These are phyloP conservation scores for Tardiomyces depauwii DNA, from an alignment of 1,139 yeast genomes.

Conservation along the genomic window DNA sequence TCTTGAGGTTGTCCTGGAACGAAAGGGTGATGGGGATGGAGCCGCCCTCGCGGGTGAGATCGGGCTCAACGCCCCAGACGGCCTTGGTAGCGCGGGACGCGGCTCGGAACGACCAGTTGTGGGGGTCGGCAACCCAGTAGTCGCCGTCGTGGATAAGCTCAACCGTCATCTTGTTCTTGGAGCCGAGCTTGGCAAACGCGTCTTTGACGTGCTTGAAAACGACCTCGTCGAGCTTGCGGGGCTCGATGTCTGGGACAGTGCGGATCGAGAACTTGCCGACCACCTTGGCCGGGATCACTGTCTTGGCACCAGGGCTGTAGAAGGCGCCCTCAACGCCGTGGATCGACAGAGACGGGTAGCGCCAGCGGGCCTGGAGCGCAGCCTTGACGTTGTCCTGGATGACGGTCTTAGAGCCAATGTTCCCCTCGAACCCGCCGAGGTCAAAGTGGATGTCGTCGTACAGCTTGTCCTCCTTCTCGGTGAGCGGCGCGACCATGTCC, in stretches of 20 bases:
- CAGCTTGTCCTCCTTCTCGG: conserved; percentile 59
- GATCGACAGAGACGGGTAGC: conserved; percentile 88
- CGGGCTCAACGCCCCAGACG: conserved; percentile 93
- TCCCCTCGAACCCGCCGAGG: conserved; percentile 73
- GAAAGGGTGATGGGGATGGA: conserved; percentile 93
- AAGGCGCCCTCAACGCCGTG: conserved; percentile 99
- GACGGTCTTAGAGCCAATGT: conserved; percentile 79
- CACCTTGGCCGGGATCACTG: conserved; percentile 94
- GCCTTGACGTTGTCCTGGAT: conserved; percentile 70
- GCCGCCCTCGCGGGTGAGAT: conserved; percentile 97
- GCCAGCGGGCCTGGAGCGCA: conserved; percentile 91
- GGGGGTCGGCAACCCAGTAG: conserved; percentile 94
- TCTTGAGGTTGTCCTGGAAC: conserved; percentile 76
- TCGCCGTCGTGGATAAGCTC: conserved; percentile 88
- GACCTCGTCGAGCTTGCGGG: conserved; percentile 62
- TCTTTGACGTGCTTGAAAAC: conserved; percentile 62
- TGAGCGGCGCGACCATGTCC: conserved; percentile 92
- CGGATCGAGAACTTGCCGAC: conserved; percentile 91
- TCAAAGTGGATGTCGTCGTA: conserved; percentile 83
- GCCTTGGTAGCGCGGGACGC: conserved; percentile 90
- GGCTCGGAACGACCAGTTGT: conserved; percentile 85
- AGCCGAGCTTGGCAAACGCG: conserved; percentile 52
- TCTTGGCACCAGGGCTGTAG: conserved; percentile 89
- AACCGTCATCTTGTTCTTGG: conserved; percentile 63
- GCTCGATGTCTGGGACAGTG: conserved; percentile 90